Evolutionary conservation across 2,329 filamentous ascomycete species (phyloP), one percentile per base, ranked within the genome.

Genomic region (Microcyclosporella mali): DNA sequence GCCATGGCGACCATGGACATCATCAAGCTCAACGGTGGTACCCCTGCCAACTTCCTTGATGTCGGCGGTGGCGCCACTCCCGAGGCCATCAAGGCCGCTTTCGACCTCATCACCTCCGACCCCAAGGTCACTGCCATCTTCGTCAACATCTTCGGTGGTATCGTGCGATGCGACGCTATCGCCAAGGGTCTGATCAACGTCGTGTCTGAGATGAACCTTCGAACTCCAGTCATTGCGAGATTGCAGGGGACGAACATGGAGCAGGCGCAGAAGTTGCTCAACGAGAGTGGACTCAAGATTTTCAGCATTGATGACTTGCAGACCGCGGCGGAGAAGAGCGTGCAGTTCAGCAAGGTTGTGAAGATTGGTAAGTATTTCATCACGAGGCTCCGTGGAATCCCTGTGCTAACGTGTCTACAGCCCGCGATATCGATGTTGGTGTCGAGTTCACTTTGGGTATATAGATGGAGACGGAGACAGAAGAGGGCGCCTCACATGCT

Each of bases 1-100:
- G 92, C 92, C 72, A 98, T 98, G 92, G 92, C 92, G 52, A 98
- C 92, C 67, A 98, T 98, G 92, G 92, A 98, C 71, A 97, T 98
- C 70, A 98, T 98, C 80, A 97, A 98, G 82, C 81, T 98, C 52
- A 98, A 97, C 73, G 92, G 92, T 59, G 92, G 92, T 53, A 76
- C 81, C 64, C 92, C 92, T 51, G 92, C 92, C 60, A 98, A 98
- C 81, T 98, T 98, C 82, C 78, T 98, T 59, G 92, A 98, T 67
- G 92, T 98, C 58, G 92, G 92, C 64, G 92, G 92, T 68, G 92
- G 92, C 75, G 92, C 92, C 57, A 98, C 92, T 48, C 89, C 92
- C 27, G 84, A 89, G 56, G 92, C 92, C 60, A 98, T 98, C 73
- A 87, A 88, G 75, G 85, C 92, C 71, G 92, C 92, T 56, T 98